These are phyloP conservation scores for Hura crepitans DNA, from an alignment of 441 rosid genomes.

Conservation along the genomic window DNA sequence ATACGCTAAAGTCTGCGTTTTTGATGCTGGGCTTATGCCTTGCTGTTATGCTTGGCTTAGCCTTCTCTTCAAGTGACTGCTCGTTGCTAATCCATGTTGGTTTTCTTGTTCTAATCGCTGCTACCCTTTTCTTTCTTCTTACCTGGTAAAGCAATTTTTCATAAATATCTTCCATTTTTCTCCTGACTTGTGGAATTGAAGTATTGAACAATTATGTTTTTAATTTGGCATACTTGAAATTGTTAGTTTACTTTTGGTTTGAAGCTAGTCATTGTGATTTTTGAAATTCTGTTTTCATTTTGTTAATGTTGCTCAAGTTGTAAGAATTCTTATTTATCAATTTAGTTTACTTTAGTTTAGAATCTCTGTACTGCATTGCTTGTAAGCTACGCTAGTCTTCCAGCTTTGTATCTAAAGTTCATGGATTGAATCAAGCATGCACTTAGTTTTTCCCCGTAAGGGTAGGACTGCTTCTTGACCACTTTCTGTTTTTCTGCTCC, in stretches of 20 bases:
- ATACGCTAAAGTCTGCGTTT: slow-evolving; percentile 63
- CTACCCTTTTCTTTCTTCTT: slow-evolving; percentile 71
- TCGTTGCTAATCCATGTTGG: slow-evolving; percentile 65
- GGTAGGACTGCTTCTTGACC: background rate
- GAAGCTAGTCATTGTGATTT: background rate
- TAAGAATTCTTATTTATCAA: background rate
- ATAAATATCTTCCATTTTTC: background rate
- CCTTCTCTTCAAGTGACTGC: slow-evolving; percentile 73
- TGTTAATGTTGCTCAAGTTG: background rate
- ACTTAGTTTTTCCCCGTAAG: background rate
- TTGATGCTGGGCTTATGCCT: slow-evolving; percentile 62
- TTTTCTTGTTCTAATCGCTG: slow-evolving; percentile 61
- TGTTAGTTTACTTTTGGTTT: background rate
- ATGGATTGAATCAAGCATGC: background rate
- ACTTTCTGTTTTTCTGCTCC: background rate
- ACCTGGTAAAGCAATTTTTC: slow-evolving; percentile 47
- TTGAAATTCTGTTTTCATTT: background rate
- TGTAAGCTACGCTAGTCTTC: background rate
- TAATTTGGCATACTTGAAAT: too few species aligned
- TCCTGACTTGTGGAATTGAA: slow-evolving; percentile 4
- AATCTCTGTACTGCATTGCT: background rate
- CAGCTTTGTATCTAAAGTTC: background rate
- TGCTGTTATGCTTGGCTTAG: slow-evolving; percentile 70
- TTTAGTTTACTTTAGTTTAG: background rate
- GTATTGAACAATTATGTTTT: too few species aligned